phyloP scores from a whole-genome alignment of 2,329 filamentous ascomycete species.

The Phialocephala sp. region DNA sequence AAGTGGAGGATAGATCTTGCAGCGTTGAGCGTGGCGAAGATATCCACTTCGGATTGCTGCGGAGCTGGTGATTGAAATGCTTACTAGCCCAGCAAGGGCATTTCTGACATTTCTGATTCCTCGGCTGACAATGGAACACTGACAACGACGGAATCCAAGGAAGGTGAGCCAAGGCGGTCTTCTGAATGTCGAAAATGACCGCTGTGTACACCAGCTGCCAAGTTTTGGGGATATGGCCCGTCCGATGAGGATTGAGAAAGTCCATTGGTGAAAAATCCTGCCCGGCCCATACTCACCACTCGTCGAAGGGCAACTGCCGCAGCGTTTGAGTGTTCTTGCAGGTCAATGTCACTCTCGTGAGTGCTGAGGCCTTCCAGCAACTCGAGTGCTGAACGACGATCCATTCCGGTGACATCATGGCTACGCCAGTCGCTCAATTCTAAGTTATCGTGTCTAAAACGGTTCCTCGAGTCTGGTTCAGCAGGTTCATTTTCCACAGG shows the following conservation, averaged over 20 bases:
- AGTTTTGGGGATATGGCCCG: background rate
- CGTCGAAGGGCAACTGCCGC: background rate
- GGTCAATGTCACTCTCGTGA: constrained; percentile 13
- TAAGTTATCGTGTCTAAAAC: background rate
- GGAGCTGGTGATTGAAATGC: background rate
- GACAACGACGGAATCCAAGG: background rate
- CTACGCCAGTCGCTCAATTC: background rate
- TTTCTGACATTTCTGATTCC: constrained; percentile 1
- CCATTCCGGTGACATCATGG: constrained; percentile 13
- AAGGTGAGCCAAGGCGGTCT: background rate
- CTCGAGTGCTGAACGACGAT: background rate
- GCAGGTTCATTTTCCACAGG: background rate
- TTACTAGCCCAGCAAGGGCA: constrained; percentile 12
- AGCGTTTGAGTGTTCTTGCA: background rate
- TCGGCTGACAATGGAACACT: background rate
- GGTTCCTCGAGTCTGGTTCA: background rate
- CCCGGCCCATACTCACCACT: background rate
- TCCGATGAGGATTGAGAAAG: constrained; percentile 6
- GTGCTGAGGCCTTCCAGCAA: background rate
- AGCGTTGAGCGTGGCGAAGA: background rate
- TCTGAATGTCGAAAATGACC: background rate
- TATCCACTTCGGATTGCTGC: background rate
- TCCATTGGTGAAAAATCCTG: background rate
- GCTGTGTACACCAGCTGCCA: background rate
- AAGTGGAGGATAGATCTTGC: background rate